Conservation (phyloP, 495 filamentous ascomycete genomes). For the Aspergillus incahuasiensis region DNA sequence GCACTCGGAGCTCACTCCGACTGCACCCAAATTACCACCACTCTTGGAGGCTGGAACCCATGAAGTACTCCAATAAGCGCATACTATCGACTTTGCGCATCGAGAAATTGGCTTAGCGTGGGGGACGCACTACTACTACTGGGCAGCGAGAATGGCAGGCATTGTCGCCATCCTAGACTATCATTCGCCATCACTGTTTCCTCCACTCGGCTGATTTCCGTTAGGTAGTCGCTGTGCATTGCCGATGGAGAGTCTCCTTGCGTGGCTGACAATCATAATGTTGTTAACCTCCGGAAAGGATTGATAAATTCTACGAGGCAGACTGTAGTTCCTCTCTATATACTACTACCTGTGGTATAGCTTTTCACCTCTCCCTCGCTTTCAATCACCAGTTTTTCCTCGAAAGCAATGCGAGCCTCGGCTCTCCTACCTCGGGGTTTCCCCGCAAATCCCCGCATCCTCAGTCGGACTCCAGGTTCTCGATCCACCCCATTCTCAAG, state of each 20-base stretch:
- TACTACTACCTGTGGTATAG: too few relatives aligned
- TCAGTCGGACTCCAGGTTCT: slow-evolving; percentile 21
- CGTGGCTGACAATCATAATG: not conserved
- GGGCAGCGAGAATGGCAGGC: not conserved
- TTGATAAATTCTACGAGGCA: not conserved
- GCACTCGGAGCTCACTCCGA: slow-evolving; percentile 4
- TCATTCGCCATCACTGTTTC: not conserved
- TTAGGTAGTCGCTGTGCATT: slow-evolving; percentile 11
- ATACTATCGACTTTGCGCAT: too few relatives aligned
- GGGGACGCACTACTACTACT: not conserved
- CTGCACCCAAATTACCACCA: not conserved
- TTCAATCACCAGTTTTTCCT: not conserved
- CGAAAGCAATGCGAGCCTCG: slow-evolving; percentile 24
- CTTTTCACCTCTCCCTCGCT: not conserved
- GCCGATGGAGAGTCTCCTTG: slow-evolving; percentile 16
- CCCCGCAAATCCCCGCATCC: slow-evolving; percentile 26
- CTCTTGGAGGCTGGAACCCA: too few relatives aligned
- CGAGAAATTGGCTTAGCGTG: too few relatives aligned
- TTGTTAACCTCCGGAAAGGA: not conserved
- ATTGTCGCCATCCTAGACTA: not conserved
- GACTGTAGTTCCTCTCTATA: not conserved
- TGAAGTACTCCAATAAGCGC: too few relatives aligned
- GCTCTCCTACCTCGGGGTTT: slow-evolving; percentile 24
- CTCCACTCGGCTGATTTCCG: slow-evolving; percentile 32
- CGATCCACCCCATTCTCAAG: slow-evolving; percentile 5